phyloP scores from a whole-genome alignment of 371 early-diverging fungal species.

The Mortierella sp. region DNA sequence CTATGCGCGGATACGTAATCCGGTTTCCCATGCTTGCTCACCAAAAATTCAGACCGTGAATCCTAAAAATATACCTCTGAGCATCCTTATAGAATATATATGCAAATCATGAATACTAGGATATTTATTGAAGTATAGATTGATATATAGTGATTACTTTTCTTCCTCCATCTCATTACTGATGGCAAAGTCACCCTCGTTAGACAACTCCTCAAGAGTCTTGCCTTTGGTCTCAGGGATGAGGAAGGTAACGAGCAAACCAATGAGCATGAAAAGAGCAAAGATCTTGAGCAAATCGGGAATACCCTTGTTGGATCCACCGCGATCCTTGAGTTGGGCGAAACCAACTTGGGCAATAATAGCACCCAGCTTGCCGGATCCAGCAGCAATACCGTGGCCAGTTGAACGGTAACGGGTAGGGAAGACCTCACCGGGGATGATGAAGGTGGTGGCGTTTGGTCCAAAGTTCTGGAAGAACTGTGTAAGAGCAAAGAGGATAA shows the following conservation, averaged over 20 bases:
- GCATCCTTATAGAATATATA: no score
- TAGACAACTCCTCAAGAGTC: constrained; percentile 63
- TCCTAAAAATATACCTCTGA: no score
- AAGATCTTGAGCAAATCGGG: constrained; percentile 78
- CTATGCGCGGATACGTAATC: no score
- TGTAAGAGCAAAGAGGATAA: constrained; percentile 80
- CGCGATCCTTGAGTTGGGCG: constrained; percentile 78
- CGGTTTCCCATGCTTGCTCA: no score
- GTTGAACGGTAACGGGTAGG: constrained; percentile 90
- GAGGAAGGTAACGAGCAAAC: constrained; percentile 73
- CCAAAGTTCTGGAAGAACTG: constrained; percentile 94
- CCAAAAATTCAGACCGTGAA: no score
- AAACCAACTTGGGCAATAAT: constrained; percentile 84
- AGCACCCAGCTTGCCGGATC: constrained; percentile 88
- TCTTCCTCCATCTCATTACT: neutral
- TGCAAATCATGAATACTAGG: no score
- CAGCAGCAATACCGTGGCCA: constrained; percentile 92
- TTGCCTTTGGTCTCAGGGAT: constrained; percentile 84
- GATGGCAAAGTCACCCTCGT: constrained; percentile 29
- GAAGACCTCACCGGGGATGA: constrained; percentile 89
- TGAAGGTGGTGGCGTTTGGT: constrained; percentile 91
- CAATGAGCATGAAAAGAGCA: constrained; percentile 83
- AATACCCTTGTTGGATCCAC: constrained; percentile 74
- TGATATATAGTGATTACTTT: no score
- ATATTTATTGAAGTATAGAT: no score